Evolutionary conservation across 2,329 filamentous ascomycete genomes (phyloP).

Genomic region (Clarireedia hainanense): DNA sequence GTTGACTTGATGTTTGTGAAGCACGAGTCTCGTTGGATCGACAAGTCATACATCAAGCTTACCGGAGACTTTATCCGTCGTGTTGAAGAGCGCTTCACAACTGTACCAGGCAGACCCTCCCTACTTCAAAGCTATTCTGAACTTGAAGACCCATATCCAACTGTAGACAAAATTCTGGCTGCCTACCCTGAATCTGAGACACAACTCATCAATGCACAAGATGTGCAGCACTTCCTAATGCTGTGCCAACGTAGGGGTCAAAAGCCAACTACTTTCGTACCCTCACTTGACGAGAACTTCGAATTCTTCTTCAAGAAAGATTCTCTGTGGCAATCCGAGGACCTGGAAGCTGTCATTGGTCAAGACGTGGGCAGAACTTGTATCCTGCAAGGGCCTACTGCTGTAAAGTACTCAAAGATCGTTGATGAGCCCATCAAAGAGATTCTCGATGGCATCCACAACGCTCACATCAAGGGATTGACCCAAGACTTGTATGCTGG

Average conservation of each 20-base stretch:
- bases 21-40: constrained; percentile 87
- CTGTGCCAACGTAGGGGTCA: constrained; percentile 87
- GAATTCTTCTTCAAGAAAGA: constrained; percentile 99
- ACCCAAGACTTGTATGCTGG: constrained; percentile 72
- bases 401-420: constrained; percentile 80
- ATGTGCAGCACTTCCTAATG: constrained; percentile 92
- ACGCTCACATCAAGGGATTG: constrained; percentile 75
- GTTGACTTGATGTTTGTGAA: constrained; percentile 87
- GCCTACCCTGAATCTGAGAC: constrained; percentile 79
- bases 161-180: constrained; percentile 70
- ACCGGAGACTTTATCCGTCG: constrained; percentile 95
- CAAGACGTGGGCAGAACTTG: constrained; percentile 95
- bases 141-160: constrained; percentile 70
- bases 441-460: constrained; percentile 85
- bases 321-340: constrained; percentile 97
- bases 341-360: constrained; percentile 87
- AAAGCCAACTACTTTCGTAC: constrained; percentile 96
- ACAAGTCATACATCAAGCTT: constrained; percentile 70
- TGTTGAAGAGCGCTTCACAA: constrained; percentile 91
- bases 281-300: constrained; percentile 91
- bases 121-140: constrained; percentile 86
- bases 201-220: constrained; percentile 96
- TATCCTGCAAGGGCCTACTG: constrained; percentile 91
- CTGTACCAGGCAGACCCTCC: constrained; percentile 62
- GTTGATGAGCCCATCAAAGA: constrained; percentile 93